Base-by-base conservation (phyloP, 1,284 basidiomycete genomes). In the Acaromyces ingoldii region DNA sequence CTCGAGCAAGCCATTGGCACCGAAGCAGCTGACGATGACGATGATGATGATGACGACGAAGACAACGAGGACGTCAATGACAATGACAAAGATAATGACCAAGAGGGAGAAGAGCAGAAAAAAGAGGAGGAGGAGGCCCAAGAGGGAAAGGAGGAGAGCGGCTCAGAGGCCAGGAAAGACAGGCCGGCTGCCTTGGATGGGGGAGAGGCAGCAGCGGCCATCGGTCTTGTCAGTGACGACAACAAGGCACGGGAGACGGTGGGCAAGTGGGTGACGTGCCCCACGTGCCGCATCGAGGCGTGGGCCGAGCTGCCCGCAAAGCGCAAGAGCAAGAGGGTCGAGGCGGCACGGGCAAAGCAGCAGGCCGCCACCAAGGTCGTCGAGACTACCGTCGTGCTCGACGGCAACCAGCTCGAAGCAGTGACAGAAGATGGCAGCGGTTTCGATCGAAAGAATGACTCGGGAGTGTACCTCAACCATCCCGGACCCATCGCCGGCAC, bases 181-280 rank as follows among this genome's bases (percentile, higher is more conserved):
- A n/a, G n/a, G n/a, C n/a, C n/a, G n/a, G n/a, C n/a, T n/a, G n/a
- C n/a, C n/a, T n/a, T n/a, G n/a, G n/a, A n/a, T n/a, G n/a, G n/a
- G n/a, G n/a, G n/a, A 37, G 17, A 37, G 17, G 7, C 36, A 37
- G 24, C 36, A 37, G 17, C 36, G 17, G 17, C 36, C 36, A 37
- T 37, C 7, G 7, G 17, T 37, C 24, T 22, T 7, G 24, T 37
- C 7, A 22, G 24, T 37, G 40, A 22, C 29, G 22, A 28, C 6
- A 15, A 17, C 5, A 6, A 31, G n/a, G n/a, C 21, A 17, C 25
- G 13, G 17, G 34, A 55, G 24, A 62, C 60, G 10, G 54, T 66
- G 0, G 70, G 71, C 17, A 70, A 69, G 37, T 74, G 71, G 71
- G 65, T 74, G 25, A 62, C 41, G 25, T 74, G 71, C 37, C 61